These are phyloP conservation scores for sunflower (Helianthus annuus) DNA, from an alignment of 129 eudicot species.

Conservation along the genomic window DNA sequence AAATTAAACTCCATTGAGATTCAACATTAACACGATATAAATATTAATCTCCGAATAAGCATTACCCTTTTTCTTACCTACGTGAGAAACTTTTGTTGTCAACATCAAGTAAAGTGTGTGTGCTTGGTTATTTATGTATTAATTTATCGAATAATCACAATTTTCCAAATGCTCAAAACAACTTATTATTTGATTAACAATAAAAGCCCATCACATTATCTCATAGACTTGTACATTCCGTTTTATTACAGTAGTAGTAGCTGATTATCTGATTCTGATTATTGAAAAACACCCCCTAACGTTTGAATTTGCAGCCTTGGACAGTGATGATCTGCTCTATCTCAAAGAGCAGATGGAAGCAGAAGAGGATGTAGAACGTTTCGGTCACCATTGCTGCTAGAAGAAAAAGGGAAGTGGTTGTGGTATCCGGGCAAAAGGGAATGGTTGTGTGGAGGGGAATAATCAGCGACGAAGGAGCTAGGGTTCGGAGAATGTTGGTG, in stretches of 20 bases:
- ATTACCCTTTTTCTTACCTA: no score
- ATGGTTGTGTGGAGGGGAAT: no score
- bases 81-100: no score
- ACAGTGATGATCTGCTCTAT: slow-evolving; percentile 96
- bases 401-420: no score
- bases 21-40: neutral
- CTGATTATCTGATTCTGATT: neutral
- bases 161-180: neutral
- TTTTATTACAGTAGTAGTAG: neutral
- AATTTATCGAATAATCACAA: no score
- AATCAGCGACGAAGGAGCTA: no score
- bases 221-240: neutral
- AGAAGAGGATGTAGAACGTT: slow-evolving; percentile 96
- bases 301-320: slow-evolving; percentile 80
- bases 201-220: neutral
- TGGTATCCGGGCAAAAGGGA: no score
- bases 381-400: neutral
- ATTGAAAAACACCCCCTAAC: slow-evolving; percentile 25
- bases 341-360: slow-evolving; percentile 99
- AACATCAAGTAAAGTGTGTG: no score
- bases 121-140: no score
- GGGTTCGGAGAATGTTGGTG: no score
- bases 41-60: no score
- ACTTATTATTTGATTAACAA: neutral
- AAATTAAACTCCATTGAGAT: slow-evolving; percentile 13